Base-by-base conservation (phyloP, 2,329 filamentous ascomycete genomes). In the Neofusicoccum cordaticola region DNA sequence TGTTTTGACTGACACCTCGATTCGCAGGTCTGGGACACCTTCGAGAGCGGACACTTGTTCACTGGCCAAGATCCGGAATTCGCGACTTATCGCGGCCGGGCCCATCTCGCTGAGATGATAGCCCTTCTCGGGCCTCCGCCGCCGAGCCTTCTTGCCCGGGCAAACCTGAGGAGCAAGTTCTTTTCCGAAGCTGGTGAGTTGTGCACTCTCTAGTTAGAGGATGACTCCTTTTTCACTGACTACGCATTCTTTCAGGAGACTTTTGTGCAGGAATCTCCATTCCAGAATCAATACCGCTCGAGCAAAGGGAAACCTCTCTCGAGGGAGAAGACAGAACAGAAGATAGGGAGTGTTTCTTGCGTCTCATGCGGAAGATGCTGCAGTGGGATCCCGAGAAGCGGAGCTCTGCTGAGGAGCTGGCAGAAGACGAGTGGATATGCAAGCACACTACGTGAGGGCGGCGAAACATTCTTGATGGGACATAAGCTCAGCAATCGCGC, bases 311-410 rank as follows among this genome's bases (percentile, higher is more conserved):
- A 58, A 42, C 66, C 4, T 67, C 67, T 60, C 66, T 73, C 2
- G 31, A 63, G n/a, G 69, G 68, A 7, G 62, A 72, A 4, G 66
- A 71, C 35, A 74, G 72, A 62, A 48, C 66, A 6, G 62, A 71
- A 41, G 66, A 72, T 22, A 74, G 73, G 64, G 52, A 67, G 19
- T 19, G 62, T 0, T 78, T 77, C 56, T 47, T 78, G 31, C 51
- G 51, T 2, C 77, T 77, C 45, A 68, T 77, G 67, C 67, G 70
- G 22, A 73, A 71, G 62, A 77, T 77, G 73, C 66, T 79, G 52
- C 70, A 72, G 34, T 78, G 75, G 76, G 71, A 66, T 35, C 76
- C 75, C 0, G 75, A 78, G 61, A 70, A 75, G 45, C 67, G 74
- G 15, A 52, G 57, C 62, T 68, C 66, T 9, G 68, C 68, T 22